phyloP scores from a whole-genome alignment of 75 land plant species.

The Larix kaempferi region DNA sequence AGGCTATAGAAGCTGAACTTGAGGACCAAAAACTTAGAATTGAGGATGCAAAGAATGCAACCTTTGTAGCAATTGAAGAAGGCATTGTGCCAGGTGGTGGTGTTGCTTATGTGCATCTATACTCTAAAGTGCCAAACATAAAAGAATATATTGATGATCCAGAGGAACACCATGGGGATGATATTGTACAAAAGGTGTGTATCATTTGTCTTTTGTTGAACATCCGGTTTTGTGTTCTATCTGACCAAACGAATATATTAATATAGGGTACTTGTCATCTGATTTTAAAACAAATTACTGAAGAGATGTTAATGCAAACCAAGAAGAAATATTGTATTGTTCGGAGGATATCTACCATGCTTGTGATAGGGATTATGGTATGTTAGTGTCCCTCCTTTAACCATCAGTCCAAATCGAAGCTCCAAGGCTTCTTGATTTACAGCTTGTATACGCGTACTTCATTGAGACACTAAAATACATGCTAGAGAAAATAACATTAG shows the following conservation, averaged over 20 bases:
- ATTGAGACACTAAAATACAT: no score
- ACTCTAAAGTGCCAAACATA: slow-evolving; percentile 59
- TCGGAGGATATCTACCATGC: no score
- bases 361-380: no score
- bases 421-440: no score
- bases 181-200: slow-evolving; percentile 75
- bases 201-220: background rate
- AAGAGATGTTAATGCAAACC: background rate
- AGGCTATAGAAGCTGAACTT: slow-evolving; percentile 86
- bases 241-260: background rate
- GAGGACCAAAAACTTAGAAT: slow-evolving; percentile 88
- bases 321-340: no score
- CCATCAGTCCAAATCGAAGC: no score
- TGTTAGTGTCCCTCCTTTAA: no score
- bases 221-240: background rate
- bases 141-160: slow-evolving; percentile 54
- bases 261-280: background rate
- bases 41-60: slow-evolving; percentile 97
- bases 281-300: background rate
- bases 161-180: slow-evolving; percentile 88
- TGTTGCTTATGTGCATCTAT: slow-evolving; percentile 72
- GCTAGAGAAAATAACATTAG: no score
- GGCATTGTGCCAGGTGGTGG: slow-evolving; percentile 96
- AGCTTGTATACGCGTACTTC: no score
- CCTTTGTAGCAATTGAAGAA: slow-evolving; percentile 86